Evolutionary conservation across 202 grass and related monocot species (phyloP).

Genomic region (Zizania palustris): DNA sequence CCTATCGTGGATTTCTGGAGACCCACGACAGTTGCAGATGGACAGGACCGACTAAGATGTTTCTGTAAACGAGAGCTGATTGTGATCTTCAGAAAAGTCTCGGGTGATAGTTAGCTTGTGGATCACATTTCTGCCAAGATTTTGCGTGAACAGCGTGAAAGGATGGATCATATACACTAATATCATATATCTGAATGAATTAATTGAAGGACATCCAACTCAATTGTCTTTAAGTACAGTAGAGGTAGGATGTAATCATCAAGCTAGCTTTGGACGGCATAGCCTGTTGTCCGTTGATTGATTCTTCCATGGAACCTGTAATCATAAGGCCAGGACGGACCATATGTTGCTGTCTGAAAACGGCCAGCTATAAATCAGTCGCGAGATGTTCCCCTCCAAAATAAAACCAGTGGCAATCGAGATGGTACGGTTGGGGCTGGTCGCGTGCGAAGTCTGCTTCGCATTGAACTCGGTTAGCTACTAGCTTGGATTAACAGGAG

Average conservation of each 20-base stretch:
- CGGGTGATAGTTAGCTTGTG: background rate
- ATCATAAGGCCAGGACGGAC: background rate
- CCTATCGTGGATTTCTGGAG: conserved; percentile 22
- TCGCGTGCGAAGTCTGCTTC: conserved; percentile 27
- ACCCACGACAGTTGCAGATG: background rate
- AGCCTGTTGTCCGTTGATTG: background rate
- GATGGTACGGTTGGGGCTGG: background rate
- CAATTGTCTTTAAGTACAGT: background rate
- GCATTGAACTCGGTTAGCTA: conserved; percentile 17
- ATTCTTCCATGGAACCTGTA: background rate
- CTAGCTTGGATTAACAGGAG: background rate
- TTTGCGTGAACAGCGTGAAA: background rate
- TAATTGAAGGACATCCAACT: too few relatives aligned
- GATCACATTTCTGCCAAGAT: conserved; percentile 2
- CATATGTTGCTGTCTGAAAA: background rate
- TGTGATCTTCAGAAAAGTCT: background rate
- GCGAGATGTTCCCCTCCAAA: too few relatives aligned
- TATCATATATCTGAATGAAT: too few relatives aligned
- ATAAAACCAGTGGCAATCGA: too few relatives aligned
- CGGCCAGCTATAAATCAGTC: background rate
- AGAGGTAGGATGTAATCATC: background rate
- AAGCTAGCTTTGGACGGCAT: background rate
- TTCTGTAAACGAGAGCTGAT: conserved; percentile 1
- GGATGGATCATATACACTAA: too few relatives aligned
- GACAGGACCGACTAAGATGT: conserved; percentile 29